Evolutionary conservation across 345 rosid species (phyloP).

Genomic region (Raphanus sativus): DNA sequence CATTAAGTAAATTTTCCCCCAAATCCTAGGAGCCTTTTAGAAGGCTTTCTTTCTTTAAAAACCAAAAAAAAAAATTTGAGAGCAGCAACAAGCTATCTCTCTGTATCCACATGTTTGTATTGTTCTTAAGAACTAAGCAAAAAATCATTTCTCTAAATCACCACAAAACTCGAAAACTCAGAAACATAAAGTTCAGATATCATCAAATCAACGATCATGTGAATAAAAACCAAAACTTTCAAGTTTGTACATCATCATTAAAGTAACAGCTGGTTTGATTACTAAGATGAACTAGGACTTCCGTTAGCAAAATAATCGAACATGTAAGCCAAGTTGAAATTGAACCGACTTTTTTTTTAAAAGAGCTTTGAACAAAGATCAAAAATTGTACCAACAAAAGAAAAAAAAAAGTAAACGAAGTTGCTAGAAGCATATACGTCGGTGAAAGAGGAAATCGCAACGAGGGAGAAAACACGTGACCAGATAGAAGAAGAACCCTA

Average conservation of each 20-base stretch:
- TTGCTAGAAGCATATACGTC: conserved; percentile 6
- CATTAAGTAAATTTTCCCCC: not conserved
- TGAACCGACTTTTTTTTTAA: too few relatives aligned
- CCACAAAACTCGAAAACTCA: not conserved
- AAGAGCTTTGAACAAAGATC: not conserved
- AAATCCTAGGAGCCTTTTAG: conserved; percentile 25
- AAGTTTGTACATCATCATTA: not conserved
- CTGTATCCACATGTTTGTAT: conserved; percentile 28
- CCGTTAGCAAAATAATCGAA: not conserved
- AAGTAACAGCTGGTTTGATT: conserved; percentile 13
- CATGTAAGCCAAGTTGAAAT: not conserved
- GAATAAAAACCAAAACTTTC: not conserved
- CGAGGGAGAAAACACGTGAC: conserved; percentile 18
- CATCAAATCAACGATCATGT: conserved; percentile 8
- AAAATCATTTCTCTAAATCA: not conserved
- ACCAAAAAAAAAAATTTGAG: not conserved
- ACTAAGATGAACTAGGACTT: not conserved
- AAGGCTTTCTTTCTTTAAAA: conserved; percentile 16
- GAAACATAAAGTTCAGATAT: not conserved
- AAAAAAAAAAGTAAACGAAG: conserved; percentile 10
- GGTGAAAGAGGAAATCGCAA: not conserved
- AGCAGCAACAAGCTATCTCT: conserved; percentile 23
- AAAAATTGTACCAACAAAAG: not conserved
- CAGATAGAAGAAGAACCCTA: conserved; percentile 21
- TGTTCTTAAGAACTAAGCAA: not conserved